Percentiles rank a stretch among this genome's conserved stretches.
These are phyloP conservation scores for Sclerotinia borealis DNA, from an alignment of 2,329 filamentous ascomycete species.

Conservation along the genomic window DNA sequence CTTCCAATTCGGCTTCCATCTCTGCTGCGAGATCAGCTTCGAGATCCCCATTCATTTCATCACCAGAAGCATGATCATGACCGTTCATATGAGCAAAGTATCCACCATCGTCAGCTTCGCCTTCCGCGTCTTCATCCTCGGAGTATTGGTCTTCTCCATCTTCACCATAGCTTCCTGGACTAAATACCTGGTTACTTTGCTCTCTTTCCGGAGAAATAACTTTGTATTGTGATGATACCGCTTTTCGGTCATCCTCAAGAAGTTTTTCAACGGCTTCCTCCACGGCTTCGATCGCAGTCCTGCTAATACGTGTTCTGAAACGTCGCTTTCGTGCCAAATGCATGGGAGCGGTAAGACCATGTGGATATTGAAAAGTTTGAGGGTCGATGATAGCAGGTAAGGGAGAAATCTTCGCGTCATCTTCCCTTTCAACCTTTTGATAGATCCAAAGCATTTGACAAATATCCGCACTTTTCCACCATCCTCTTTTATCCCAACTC, in stretches of 20 bases:
- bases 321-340: constrained; percentile 50
- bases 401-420: constrained; percentile 38
- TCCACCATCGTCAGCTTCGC: constrained; percentile 36
- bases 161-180: constrained; percentile 19
- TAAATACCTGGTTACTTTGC: constrained; percentile 24
- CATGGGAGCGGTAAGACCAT: constrained; percentile 56
- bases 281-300: constrained; percentile 50
- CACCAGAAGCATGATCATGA: constrained; percentile 25
- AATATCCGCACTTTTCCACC: constrained; percentile 70
- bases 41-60: constrained; percentile 34
- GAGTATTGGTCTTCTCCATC: constrained; percentile 34
- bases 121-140: constrained; percentile 35
- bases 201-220: constrained; percentile 35
- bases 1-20: constrained; percentile 28
- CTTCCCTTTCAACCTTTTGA: constrained; percentile 48
- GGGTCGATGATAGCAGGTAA: constrained; percentile 30
- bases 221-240: constrained; percentile 37
- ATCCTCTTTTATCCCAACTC: constrained; percentile 66
- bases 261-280: constrained; percentile 50
- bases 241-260: constrained; percentile 40
- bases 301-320: constrained; percentile 51
- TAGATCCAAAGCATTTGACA: constrained; percentile 67
- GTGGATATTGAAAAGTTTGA: constrained; percentile 38
- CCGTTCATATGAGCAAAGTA: constrained; percentile 28
- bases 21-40: constrained; percentile 31